phyloP scores from a whole-genome alignment of 371 early-diverging fungal species.

The Massospora cicadina region DNA sequence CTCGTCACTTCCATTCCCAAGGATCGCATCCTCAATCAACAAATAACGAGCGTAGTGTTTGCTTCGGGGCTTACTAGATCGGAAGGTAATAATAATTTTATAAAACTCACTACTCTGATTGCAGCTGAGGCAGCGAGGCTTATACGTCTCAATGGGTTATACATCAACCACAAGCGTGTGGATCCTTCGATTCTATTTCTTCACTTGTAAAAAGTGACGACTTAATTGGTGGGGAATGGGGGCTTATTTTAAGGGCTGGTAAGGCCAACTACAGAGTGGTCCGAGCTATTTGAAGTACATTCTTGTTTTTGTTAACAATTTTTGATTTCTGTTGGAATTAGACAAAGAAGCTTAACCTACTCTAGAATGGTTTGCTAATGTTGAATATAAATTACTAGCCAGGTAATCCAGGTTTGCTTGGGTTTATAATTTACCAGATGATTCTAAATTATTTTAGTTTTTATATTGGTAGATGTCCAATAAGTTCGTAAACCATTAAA shows the following conservation, averaged over 20 bases:
- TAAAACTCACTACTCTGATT: background rate
- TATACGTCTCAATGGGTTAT: slow-evolving; percentile 54
- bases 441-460: no score
- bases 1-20: background rate
- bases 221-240: slow-evolving; percentile 19
- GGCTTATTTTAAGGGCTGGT: slow-evolving; percentile 35
- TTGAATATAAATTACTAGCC: no score
- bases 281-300: background rate
- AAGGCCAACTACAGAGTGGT: slow-evolving; percentile 29
- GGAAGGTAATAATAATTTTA: background rate
- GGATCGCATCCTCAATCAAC: background rate
- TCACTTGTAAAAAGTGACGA: background rate
- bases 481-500: no score
- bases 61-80: background rate
- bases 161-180: slow-evolving; percentile 44
- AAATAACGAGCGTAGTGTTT: background rate
- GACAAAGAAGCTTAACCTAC: no score
- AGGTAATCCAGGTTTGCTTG: no score
- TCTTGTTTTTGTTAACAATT: no score
- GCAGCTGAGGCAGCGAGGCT: slow-evolving; percentile 53
- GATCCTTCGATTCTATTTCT: slow-evolving; percentile 14
- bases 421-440: no score
- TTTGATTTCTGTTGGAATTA: no score
- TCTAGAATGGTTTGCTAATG: no score
- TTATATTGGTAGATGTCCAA: no score